Evolutionary conservation across 768 basidiomycete genomes (phyloP).

Genomic region (Agaricus subrufescens): DNA sequence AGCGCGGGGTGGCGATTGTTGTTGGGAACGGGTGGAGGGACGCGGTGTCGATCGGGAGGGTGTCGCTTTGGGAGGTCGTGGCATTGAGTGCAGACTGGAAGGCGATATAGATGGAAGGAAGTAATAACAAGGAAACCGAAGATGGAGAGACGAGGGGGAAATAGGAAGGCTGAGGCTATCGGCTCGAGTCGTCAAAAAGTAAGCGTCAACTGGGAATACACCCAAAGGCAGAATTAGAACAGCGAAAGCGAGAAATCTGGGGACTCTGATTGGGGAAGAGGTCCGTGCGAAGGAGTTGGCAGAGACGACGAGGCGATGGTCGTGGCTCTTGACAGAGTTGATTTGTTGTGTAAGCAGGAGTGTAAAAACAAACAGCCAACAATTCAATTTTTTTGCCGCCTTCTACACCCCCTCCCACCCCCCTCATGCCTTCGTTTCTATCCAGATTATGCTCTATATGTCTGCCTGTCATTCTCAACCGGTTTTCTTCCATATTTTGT

Average conservation of each 20-base stretch:
- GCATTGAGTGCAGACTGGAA: not conserved
- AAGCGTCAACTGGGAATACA: not conserved
- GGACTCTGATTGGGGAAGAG: not conserved
- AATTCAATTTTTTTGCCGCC: constrained; percentile 1
- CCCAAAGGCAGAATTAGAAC: not conserved
- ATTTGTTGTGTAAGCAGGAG: constrained; percentile 9
- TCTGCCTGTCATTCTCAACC: not conserved
- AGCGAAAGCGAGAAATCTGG: not conserved
- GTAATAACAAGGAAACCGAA: not conserved
- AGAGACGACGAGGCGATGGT: constrained; percentile 1
- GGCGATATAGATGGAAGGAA: not conserved
- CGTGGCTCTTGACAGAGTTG: constrained; percentile 7
- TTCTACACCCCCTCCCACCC: not conserved
- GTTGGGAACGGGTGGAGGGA: constrained; percentile 9
- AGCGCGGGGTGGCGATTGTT: constrained; percentile 1
- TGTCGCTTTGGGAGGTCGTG: constrained; percentile 2
- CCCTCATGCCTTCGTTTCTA: not conserved
- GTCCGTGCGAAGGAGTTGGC: not conserved
- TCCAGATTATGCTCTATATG: not conserved
- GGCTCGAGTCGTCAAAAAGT: not conserved
- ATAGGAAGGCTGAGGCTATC: not conserved
- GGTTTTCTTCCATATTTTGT: not conserved
- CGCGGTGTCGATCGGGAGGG: constrained; percentile 7
- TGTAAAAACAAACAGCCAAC: constrained; percentile 7
- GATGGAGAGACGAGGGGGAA: not conserved